Evolutionary conservation across 768 basidiomycete genomes (phyloP).

Genomic region (Wakefieldia striispora): DNA sequence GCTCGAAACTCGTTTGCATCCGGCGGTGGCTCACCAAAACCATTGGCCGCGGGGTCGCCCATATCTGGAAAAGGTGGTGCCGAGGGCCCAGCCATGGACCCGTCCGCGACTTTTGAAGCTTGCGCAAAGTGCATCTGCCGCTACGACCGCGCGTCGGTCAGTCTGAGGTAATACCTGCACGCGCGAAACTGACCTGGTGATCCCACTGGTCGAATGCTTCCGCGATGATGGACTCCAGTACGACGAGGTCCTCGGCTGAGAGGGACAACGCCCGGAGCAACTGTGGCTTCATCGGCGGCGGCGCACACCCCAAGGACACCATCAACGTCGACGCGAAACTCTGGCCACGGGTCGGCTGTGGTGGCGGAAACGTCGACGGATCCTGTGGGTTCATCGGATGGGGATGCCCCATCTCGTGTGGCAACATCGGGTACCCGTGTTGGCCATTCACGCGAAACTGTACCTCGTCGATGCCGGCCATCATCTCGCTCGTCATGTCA

Average conservation of each 20-base stretch:
- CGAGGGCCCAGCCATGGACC: slow-evolving; percentile 28
- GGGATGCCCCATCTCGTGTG: slow-evolving; percentile 34
- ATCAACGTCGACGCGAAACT: slow-evolving; percentile 78
- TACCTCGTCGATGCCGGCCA: slow-evolving; percentile 62
- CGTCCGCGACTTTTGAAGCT: slow-evolving; percentile 30
- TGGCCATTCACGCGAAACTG: slow-evolving; percentile 57
- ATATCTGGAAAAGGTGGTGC: slow-evolving; percentile 31
- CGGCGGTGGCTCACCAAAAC: slow-evolving; percentile 30
- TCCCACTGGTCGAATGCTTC: slow-evolving; percentile 89
- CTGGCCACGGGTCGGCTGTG: slow-evolving; percentile 56
- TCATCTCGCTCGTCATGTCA: slow-evolving; percentile 75
- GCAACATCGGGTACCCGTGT: slow-evolving; percentile 37
- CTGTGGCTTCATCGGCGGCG: slow-evolving; percentile 65
- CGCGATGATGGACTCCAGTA: slow-evolving; percentile 76
- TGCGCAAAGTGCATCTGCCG: slow-evolving; percentile 47
- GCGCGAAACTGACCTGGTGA: slow-evolving; percentile 53
- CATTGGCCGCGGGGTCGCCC: slow-evolving; percentile 29
- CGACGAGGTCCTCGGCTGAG: slow-evolving; percentile 76
- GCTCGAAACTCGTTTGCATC: slow-evolving; percentile 57
- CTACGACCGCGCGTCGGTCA: slow-evolving; percentile 21
- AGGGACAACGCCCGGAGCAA: slow-evolving; percentile 69
- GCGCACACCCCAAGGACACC: slow-evolving; percentile 72
- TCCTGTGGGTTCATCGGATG: slow-evolving; percentile 45
- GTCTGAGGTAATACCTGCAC: slow-evolving; percentile 1
- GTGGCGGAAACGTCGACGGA: slow-evolving; percentile 57